Conservation (phyloP, 2,329 filamentous ascomycete genomes). For the Dothistroma pini region DNA sequence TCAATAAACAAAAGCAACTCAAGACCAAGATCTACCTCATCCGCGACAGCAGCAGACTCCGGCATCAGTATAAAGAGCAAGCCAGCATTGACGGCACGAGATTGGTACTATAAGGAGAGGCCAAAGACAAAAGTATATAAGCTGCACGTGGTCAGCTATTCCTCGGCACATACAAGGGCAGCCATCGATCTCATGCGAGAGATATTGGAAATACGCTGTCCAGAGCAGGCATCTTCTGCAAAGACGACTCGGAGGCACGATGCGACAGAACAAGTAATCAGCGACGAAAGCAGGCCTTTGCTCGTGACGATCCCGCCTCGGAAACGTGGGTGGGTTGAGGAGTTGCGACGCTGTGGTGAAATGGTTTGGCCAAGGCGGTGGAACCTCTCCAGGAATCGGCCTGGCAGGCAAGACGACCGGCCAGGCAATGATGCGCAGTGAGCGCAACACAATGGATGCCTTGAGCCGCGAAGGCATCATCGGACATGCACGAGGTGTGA, state of each 20-base stretch:
- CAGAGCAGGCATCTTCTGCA: not conserved
- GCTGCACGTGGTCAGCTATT: slow-evolving; percentile 19
- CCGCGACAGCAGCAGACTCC: not conserved
- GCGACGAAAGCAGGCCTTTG: not conserved
- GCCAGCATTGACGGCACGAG: not conserved
- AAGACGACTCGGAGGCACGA: not conserved
- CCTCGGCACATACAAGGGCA: slow-evolving; percentile 24
- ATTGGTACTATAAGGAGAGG: slow-evolving; percentile 17
- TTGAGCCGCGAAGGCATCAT: not conserved
- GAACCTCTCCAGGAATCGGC: not conserved
- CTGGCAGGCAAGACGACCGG: not conserved
- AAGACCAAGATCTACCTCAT: not conserved
- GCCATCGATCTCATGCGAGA: slow-evolving; percentile 22
- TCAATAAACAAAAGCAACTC: not conserved
- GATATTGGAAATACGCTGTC: slow-evolving; percentile 24
- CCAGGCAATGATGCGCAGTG: not conserved
- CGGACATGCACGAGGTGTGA: not conserved
- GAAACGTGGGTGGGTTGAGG: not conserved
- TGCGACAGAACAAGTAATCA: not conserved
- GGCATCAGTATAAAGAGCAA: slow-evolving; percentile 9
- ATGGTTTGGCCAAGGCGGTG: not conserved
- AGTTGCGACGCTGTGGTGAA: not conserved
- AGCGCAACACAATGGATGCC: not conserved
- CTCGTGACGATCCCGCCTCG: not conserved
- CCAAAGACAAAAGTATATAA: slow-evolving; percentile 17